Base-by-base conservation (phyloP, 148 eudicot genomes). In the Camellia lanceoleosa region DNA sequence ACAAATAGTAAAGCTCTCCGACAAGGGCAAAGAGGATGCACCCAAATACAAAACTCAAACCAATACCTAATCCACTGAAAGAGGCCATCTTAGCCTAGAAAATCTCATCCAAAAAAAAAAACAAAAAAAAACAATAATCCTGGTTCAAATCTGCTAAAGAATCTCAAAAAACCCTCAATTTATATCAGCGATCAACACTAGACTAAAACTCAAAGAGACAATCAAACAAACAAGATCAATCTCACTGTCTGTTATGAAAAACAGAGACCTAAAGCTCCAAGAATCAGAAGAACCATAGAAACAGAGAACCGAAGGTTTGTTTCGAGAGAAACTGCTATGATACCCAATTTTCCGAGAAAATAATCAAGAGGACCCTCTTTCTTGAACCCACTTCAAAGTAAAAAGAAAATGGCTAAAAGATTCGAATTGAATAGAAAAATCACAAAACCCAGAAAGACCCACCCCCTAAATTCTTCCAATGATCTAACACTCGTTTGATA, bases 1-100 rank as follows among this genome's bases (percentile, higher is more conserved):
- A 76, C 16, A 95, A 20, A 73, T 95, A 95, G 82, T 90, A 95
- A 5, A 93, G 81, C 83, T 95, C 98, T 73, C 86, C 98, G 30
- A 89, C 81, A 5, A 95, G 79, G 14, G 86, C 97, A 76, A 95
- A 76, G 55, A 95, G 73, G 64, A 95, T 84, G 79, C 89, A 92
- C 0, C 92, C 94, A 82, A 93, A 93, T 13, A 93, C 84, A 60
- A 93, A 20, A 68, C 97, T 90, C 66, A 93, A 87, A 15, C 90
- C 87, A 71, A 95, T 87, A 7, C 92, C 92, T 80, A 95, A 87
- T 63, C 92, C 91, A 79, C 97, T 87, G 41, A 91, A 86, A 81
- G 89, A 79, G 67, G 86, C 83, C 98, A 95, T 95, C 19, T 87
- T 83, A 77, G 16, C 60, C 55, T 78, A n/a, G 46, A 38, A 51